Percentiles rank a stretch among this genome's conserved stretches.
phyloP scores from a whole-genome alignment of 2,329 filamentous ascomycete genomes.

The Chaetoscypha palmicola region DNA sequence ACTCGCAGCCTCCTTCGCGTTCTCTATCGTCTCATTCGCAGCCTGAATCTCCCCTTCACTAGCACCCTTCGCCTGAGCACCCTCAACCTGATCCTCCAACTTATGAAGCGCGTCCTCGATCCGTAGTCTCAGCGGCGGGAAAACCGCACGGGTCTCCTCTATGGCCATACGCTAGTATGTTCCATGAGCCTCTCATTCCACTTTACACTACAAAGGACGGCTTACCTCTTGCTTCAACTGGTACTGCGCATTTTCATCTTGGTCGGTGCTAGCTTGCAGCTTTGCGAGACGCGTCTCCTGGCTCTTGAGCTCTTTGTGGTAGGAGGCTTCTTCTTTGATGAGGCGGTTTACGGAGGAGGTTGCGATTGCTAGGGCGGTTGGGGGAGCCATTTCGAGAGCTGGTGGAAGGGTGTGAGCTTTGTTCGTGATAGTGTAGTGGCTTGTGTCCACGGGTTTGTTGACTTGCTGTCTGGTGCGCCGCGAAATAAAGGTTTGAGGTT shows the following conservation, averaged over 20 bases:
- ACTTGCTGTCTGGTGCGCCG: no score
- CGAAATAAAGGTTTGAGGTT: no score
- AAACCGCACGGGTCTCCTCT: conserved; percentile 81
- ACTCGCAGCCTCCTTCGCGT: conserved; percentile 45
- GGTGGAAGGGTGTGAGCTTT: no score
- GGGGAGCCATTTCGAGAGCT: conserved; percentile 57
- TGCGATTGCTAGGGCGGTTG: conserved; percentile 69
- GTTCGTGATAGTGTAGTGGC: no score
- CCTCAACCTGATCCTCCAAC: conserved; percentile 69
- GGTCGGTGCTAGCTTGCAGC: conserved; percentile 41
- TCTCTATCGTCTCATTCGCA: conserved; percentile 40
- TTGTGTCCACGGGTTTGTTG: no score
- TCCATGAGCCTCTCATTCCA: no score
- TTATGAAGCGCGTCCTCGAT: conserved; percentile 65
- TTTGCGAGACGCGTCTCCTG: conserved; percentile 67
- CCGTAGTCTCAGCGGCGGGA: conserved; percentile 63
- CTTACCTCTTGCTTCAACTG: conserved; percentile 81
- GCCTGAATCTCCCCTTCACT: conserved; percentile 42
- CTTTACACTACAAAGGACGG: no score
- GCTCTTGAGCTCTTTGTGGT: conserved; percentile 74
- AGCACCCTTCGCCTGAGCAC: conserved; percentile 43
- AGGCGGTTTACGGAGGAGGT: conserved; percentile 75
- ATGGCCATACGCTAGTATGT: conserved; percentile 50
- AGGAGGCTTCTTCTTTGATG: conserved; percentile 85
- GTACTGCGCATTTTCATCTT: conserved; percentile 70